Evolutionary conservation across 139 green algal species (phyloP), one percentile per base, ranked within the genome.

Genomic region (Picochlorum sp.): DNA sequence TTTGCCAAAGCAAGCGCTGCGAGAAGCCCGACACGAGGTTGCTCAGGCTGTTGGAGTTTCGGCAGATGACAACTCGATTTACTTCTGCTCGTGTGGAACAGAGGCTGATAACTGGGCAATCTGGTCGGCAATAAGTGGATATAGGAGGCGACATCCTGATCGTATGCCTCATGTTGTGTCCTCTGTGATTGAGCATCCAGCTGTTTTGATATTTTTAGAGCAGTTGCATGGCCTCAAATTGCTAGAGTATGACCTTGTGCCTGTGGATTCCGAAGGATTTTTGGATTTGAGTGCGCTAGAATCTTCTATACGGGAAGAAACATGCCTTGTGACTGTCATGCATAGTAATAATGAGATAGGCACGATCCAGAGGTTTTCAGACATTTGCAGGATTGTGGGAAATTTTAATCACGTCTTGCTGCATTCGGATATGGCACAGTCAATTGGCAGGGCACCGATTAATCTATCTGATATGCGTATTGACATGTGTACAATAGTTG

Each of bases 321-420:
- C 85, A 2, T 70, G 68, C 21, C 77, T 95, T 11, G 67, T 90
- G 3, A 84, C 76, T 0, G 52, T 95, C 26, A 95, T 95, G 88
- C 88, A 95, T 76, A 69, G 55, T 54, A 92, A 94, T 73, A 94
- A 94, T 68, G 85, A 90, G 73, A 75, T 88, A 1, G 83, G 83
- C 21, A 56, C 63, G 1, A 14, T 90, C 14, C 83, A 87, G 59
- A 74, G 73, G 1, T 70, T 91, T 3, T 49, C 57, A 0, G 57
- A 75, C 13, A 75, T 85, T 47, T 69, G 74, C 1, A 56, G 45
- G 0, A 49, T 64, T 1, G 68, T 77, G 14, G 51, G 45, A 10
- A 18, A 57, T 13, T 30, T 30, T 0, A 0, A 30, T 30, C 0
- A 30, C 4, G 28, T 30, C 0, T 0, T 92, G 13, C 34, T 41